Evolutionary conservation across 75 land plant species (phyloP).

Genomic region (Isoetes taiwanensis): DNA sequence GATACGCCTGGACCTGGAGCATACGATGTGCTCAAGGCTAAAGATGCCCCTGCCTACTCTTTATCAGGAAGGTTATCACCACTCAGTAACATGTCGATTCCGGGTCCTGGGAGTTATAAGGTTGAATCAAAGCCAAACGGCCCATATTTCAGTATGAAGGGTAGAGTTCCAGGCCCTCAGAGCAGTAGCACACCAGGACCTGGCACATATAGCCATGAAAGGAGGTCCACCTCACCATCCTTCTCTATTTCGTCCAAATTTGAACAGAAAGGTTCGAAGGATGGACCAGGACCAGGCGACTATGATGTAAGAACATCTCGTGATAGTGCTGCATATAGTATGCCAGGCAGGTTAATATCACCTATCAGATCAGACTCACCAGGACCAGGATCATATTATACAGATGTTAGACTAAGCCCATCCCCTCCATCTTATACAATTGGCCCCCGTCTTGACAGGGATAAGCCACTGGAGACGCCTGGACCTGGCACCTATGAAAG

Average conservation of each 20-base stretch:
- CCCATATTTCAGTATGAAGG: constrained; percentile 6
- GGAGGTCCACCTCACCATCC: background rate
- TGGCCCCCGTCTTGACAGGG: background rate
- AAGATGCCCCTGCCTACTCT: constrained; percentile 9
- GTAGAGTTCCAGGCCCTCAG: background rate
- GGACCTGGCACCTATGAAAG: constrained; percentile 11
- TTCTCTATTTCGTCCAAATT: constrained; percentile 7
- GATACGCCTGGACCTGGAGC: constrained; percentile 16
- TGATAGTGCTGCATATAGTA: constrained; percentile 3
- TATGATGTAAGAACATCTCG: background rate
- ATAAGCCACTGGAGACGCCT: constrained; percentile 6
- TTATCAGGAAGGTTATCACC: background rate
- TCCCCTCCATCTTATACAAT: constrained; percentile 7
- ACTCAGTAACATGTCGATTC: background rate
- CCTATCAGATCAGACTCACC: background rate
- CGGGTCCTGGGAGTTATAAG: constrained; percentile 13
- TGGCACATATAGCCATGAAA: constrained; percentile 1
- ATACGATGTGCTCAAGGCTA: constrained; percentile 5
- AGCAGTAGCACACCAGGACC: constrained; percentile 11
- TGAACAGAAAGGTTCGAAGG: background rate
- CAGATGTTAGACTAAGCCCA: no score
- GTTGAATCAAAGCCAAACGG: background rate
- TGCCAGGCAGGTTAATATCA: background rate
- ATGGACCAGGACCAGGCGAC: constrained; percentile 13
- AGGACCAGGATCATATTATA: constrained; percentile 13